Percentiles rank a stretch among this genome's conserved stretches.
Evolutionary conservation across 2,329 filamentous ascomycete genomes (phyloP).

Genomic region (Cordyceps cicadae): DNA sequence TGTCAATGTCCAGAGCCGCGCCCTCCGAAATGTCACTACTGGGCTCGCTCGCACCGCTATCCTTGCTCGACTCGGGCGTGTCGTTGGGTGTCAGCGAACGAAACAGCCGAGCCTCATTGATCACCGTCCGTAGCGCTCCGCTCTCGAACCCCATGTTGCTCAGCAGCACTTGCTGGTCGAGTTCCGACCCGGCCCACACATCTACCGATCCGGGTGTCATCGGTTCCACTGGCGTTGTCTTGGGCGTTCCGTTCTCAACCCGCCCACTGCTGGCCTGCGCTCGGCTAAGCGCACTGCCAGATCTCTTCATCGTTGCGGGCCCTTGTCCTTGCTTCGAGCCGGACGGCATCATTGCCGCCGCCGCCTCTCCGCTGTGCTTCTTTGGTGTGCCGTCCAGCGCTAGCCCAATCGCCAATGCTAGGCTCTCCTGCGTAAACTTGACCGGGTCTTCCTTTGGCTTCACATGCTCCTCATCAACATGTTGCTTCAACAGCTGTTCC

Average conservation of each 20-base stretch:
- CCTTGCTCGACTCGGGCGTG: conserved; percentile 56
- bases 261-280: conserved; percentile 21
- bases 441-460: conserved; percentile 47
- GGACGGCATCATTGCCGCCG: conserved; percentile 29
- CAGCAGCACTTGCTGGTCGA: conserved; percentile 41
- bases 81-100: conserved; percentile 52
- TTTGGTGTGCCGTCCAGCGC: conserved; percentile 40
- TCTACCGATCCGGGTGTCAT: conserved; percentile 14
- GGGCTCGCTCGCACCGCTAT: conserved; percentile 50
- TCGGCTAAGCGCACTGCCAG: conserved; percentile 38
- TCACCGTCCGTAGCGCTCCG: conserved; percentile 32
- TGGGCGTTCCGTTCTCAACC: conserved; percentile 21
- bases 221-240: conserved; percentile 17
- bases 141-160: conserved; percentile 27
- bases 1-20: conserved; percentile 43
- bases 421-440: conserved; percentile 42
- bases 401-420: conserved; percentile 42
- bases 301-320: conserved; percentile 39
- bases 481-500: conserved; percentile 44
- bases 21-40: conserved; percentile 55
- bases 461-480: conserved; percentile 51
- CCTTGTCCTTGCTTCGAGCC: conserved; percentile 41
- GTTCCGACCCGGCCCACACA: conserved; percentile 34
- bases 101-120: conserved; percentile 46
- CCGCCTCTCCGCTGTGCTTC: conserved; percentile 17